A percentile compares a stretch with the other conserved stretches of the same genome.
These are phyloP conservation scores for Ceratocystis variospora DNA, from an alignment of 2,329 filamentous ascomycete species.

Conservation along the genomic window DNA sequence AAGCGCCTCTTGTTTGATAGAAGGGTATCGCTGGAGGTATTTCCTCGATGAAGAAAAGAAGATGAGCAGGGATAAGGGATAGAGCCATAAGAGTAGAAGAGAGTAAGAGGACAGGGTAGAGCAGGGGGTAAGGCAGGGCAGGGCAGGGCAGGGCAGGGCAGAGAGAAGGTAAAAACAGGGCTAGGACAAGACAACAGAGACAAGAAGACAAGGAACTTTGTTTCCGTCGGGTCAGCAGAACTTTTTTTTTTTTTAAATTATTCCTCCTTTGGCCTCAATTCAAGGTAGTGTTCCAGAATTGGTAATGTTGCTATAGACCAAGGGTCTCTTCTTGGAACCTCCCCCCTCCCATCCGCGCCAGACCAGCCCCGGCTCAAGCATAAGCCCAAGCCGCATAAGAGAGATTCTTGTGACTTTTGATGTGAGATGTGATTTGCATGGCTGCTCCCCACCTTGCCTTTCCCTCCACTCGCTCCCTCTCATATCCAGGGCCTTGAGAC, in stretches of 20 bases:
- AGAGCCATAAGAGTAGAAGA: not conserved
- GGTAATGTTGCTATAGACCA: not conserved
- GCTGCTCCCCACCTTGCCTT: not conserved
- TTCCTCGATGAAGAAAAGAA: constrained; percentile 3
- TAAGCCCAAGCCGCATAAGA: too few relatives aligned
- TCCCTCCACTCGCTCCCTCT: not conserved
- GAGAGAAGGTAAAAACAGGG: not conserved
- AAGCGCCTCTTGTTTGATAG: not conserved
- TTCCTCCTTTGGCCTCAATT: not conserved
- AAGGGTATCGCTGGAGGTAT: not conserved
- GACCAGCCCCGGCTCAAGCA: too few relatives aligned
- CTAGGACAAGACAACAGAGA: not conserved
- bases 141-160: not conserved
- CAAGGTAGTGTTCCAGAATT: not conserved
- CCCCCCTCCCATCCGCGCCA: not conserved
- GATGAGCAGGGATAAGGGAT: not conserved
- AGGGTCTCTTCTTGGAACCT: not conserved
- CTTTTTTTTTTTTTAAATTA: not conserved
- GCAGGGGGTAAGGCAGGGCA: not conserved
- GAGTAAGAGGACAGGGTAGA: not conserved
- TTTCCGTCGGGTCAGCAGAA: not conserved
- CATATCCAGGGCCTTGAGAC: too few relatives aligned
- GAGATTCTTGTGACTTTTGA: not conserved
- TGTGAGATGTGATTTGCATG: not conserved
- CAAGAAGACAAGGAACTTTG: not conserved